phyloP scores from a whole-genome alignment of 768 basidiomycete genomes.

The Leccinum sublutescens region DNA sequence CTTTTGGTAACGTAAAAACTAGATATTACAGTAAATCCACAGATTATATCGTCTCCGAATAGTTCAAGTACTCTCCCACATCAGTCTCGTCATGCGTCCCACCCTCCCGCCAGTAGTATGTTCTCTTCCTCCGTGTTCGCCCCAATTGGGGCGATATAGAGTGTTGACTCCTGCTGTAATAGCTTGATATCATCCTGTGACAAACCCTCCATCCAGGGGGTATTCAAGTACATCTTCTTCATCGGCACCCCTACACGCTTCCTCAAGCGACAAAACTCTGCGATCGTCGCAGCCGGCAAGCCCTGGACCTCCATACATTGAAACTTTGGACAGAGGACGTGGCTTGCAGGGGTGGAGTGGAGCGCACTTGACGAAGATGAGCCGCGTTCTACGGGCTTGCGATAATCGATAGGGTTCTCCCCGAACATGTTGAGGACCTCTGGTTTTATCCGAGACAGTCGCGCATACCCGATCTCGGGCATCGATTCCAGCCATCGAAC shows the following conservation, averaged over 20 bases:
- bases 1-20: neutral
- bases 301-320: slow-evolving; percentile 46
- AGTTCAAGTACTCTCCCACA: neutral
- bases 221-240: slow-evolving; percentile 47
- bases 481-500: slow-evolving; percentile 57
- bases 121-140: slow-evolving; percentile 48
- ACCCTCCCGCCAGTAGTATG: slow-evolving; percentile 26
- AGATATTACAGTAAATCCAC: neutral
- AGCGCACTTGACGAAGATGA: slow-evolving; percentile 1
- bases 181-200: slow-evolving; percentile 22
- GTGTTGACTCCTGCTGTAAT: slow-evolving; percentile 23
- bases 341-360: slow-evolving; percentile 5
- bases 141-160: slow-evolving; percentile 34
- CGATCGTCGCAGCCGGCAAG: slow-evolving; percentile 32
- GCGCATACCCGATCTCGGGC: slow-evolving; percentile 42
- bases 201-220: slow-evolving; percentile 27
- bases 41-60: slow-evolving; percentile 8
- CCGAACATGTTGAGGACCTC: slow-evolving; percentile 50
- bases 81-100: slow-evolving; percentile 8
- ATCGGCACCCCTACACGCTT: slow-evolving; percentile 43
- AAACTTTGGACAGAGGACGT: slow-evolving; percentile 44
- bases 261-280: slow-evolving; percentile 38
- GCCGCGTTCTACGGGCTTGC: slow-evolving; percentile 5
- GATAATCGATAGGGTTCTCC: slow-evolving; percentile 34
- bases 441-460: slow-evolving; percentile 43